Percentiles rank a stretch among this genome's conserved stretches.
Evolutionary conservation across 2,329 filamentous ascomycete genomes (phyloP).

Genomic region (Diaporthe batatas): DNA sequence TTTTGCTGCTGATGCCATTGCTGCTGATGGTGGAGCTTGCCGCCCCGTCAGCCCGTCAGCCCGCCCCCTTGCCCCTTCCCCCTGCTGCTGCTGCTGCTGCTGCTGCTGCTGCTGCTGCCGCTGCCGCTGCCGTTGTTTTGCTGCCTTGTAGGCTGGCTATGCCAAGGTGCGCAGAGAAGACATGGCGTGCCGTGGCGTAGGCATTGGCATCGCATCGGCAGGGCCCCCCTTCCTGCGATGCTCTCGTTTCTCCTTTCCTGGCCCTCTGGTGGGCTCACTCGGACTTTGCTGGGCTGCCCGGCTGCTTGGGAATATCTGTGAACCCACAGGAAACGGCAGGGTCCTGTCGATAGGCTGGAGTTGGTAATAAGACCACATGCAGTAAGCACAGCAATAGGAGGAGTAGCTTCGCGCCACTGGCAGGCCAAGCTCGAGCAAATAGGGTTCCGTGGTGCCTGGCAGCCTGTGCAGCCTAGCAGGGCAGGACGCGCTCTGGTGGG

Average conservation of each 20-base stretch:
- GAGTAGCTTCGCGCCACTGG: conserved; percentile 30
- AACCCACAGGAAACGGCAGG: conserved; percentile 22
- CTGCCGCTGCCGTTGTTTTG: not conserved
- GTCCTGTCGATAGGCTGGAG: not conserved
- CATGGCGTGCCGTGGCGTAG: conserved; percentile 27
- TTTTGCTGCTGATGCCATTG: not conserved
- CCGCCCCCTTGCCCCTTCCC: not conserved
- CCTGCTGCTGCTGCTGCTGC: not conserved
- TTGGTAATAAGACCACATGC: not conserved
- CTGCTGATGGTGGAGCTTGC: not conserved
- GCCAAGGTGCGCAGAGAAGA: conserved; percentile 20
- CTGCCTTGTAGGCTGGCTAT: conserved; percentile 2
- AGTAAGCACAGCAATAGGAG: conserved; percentile 23
- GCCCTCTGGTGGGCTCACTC: conserved; percentile 8
- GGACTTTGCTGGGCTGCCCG: conserved; percentile 25
- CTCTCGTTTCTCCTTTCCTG: not conserved
- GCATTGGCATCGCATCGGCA: conserved; percentile 15
- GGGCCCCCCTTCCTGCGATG: not conserved
- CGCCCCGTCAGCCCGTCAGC: conserved; percentile 12
- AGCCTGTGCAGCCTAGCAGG: not conserved
- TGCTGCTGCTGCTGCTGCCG: not conserved
- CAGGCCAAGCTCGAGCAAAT: conserved; percentile 22
- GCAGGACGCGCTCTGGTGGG: conserved; percentile 1
- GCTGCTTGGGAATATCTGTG: conserved; percentile 4
- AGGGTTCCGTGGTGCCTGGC: conserved; percentile 2